These are phyloP conservation scores for Aspergillus japonicus DNA, from an alignment of 2,329 filamentous ascomycete genomes.

Conservation along the genomic window DNA sequence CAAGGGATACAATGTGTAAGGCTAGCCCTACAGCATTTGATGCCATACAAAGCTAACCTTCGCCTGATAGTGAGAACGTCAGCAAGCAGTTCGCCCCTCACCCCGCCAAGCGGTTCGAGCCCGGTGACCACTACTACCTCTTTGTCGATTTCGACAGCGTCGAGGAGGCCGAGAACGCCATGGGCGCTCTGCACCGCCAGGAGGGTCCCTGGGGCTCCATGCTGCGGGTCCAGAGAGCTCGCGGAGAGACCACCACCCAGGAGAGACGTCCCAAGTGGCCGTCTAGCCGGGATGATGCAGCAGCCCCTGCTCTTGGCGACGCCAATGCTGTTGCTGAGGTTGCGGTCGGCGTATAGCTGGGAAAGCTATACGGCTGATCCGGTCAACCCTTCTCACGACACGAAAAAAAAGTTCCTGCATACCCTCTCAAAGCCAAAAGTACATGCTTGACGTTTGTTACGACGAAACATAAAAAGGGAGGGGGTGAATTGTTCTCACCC, in stretches of 20 bases:
- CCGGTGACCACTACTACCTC: slow-evolving; percentile 61
- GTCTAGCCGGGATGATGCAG: slow-evolving; percentile 11
- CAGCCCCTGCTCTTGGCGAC: neutral
- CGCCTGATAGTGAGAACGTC: slow-evolving; percentile 41
- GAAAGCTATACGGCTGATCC: neutral
- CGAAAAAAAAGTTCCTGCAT: neutral
- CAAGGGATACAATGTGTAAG: slow-evolving; percentile 44
- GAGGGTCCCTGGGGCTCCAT: slow-evolving; percentile 42
- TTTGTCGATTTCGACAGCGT: slow-evolving; percentile 62
- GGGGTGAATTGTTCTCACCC: neutral
- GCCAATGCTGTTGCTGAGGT: slow-evolving; percentile 3
- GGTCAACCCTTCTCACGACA: neutral
- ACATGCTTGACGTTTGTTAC: slow-evolving; percentile 7
- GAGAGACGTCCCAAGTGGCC: slow-evolving; percentile 28
- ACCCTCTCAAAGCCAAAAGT: neutral
- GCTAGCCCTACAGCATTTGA: neutral
- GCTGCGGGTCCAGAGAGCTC: slow-evolving; percentile 42
- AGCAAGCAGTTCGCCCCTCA: slow-evolving; percentile 59
- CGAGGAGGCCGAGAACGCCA: slow-evolving; percentile 55
- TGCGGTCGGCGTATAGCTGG: slow-evolving; percentile 6
- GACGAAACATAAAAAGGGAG: slow-evolving; percentile 4
- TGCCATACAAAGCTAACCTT: slow-evolving; percentile 1
- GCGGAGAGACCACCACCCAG: slow-evolving; percentile 37
- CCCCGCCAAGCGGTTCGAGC: slow-evolving; percentile 52
- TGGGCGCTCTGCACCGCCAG: slow-evolving; percentile 44